Percentiles rank a stretch among this genome's conserved stretches.
Evolutionary conservation across 2,329 filamentous ascomycete species (phyloP).

Genomic region (Simplicillium aogashimaense): DNA sequence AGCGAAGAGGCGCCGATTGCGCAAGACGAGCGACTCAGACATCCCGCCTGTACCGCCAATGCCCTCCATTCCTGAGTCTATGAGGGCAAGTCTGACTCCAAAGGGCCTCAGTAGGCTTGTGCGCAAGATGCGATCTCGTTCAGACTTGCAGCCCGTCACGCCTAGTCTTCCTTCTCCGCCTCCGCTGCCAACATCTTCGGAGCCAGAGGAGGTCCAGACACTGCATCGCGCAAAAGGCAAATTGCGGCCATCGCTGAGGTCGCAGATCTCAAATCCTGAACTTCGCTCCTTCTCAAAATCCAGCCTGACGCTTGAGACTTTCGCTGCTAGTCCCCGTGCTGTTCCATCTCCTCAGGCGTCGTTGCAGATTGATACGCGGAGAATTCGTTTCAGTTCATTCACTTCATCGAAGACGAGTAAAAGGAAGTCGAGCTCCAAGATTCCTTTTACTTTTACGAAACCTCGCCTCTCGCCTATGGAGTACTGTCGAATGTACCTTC

Average conservation of each 20-base stretch:
- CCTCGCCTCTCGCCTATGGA: constrained; percentile 24
- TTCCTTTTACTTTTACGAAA: too few relatives aligned
- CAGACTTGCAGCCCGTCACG: constrained; percentile 6
- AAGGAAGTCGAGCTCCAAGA: too few relatives aligned
- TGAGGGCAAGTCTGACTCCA: constrained; percentile 12
- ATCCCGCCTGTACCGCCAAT: constrained; percentile 16
- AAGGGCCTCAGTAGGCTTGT: constrained; percentile 17
- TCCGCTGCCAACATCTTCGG: too few relatives aligned
- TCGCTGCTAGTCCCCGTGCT: too few relatives aligned
- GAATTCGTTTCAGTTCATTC: too few relatives aligned
- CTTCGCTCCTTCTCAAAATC: not conserved
- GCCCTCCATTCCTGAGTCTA: constrained; percentile 20
- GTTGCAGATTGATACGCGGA: too few relatives aligned
- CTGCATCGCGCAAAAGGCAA: not conserved
- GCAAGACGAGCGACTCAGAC: constrained; percentile 7
- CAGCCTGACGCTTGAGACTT: too few relatives aligned
- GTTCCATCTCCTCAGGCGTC: too few relatives aligned
- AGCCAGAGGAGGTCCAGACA: not conserved
- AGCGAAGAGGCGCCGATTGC: constrained; percentile 2
- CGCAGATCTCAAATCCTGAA: constrained; percentile 15
- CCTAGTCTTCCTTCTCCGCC: constrained; percentile 1
- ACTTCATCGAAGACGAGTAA: too few relatives aligned
- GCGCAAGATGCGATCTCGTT: constrained; percentile 15
- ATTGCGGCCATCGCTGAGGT: constrained; percentile 9
- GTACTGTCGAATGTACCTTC: constrained; percentile 22